Evolutionary conservation across 2,329 filamentous ascomycete genomes (phyloP), one percentile per base, ranked within the genome.

Genomic region (Alternaria brassicicola): DNA sequence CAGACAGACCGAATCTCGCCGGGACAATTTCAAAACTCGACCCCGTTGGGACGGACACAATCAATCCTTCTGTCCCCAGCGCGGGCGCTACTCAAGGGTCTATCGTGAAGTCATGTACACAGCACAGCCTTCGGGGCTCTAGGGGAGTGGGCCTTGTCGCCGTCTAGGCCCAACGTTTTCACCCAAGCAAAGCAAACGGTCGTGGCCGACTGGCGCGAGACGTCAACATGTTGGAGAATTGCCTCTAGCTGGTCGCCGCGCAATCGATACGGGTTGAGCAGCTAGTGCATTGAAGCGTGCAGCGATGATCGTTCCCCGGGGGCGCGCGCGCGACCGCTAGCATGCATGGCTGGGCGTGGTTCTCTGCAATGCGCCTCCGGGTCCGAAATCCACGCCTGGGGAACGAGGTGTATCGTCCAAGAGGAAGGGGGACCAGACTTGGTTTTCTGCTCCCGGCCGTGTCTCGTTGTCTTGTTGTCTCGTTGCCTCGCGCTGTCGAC

Each of bases 251-350:
- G 30, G 60, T 56, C 55, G 52, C 55, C 63, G 53, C 62, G 67
- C 63, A 69, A 70, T 70, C 67, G 66, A 68, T 69, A 69, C 49
- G 55, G 30, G 46, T 41, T 52, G 42, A 21, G 35, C 47, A 36
- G 53, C 53, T 67, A 59, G 58, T 59, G 63, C 56, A 60, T 57
- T 52, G 35, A 46, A 51, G 39, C 46, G 30, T 55, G 60, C 64
- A 68, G 56, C 64, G 58, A 67, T 68, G 65, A 57, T 57, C 41
- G 43, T 45, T 50, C 41, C 47, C 59, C 39, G 43, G 43, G 41
- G 19, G 41, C 52, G 41, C 45, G 56, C 56, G 51, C 45, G 56
- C 56, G 51, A 45, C 39, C 38, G 35, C 42, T 42, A 35, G 42
- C 21, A 25, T 38, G 36, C 26, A 17, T 6, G 30, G 15, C 30